A percentile compares a stretch with the other conserved stretches of the same genome.
Evolutionary conservation across 495 filamentous ascomycete species (phyloP).

Genomic region (Aspergillus nidulans): DNA sequence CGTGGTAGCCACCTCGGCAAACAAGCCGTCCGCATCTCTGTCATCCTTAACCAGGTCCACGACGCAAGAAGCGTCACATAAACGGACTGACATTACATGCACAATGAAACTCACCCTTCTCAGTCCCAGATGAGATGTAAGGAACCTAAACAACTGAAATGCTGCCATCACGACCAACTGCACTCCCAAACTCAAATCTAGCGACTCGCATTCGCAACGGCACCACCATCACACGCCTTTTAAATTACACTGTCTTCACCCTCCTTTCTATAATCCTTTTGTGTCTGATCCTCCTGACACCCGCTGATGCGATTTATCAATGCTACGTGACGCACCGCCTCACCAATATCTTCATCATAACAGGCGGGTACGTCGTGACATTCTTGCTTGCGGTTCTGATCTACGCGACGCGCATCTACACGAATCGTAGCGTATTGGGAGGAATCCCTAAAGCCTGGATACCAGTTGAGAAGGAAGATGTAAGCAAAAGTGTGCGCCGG

Average conservation of each 20-base stretch:
- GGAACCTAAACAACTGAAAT: neutral
- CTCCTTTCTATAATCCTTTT: conserved; percentile 69
- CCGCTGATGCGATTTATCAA: conserved; percentile 79
- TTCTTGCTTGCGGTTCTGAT: conserved; percentile 67
- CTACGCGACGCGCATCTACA: conserved; percentile 84
- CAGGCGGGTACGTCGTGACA: conserved; percentile 71
- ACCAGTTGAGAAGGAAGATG: conserved; percentile 69
- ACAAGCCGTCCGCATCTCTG: neutral
- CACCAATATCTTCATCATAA: conserved; percentile 82
- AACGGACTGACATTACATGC: neutral
- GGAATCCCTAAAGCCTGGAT: conserved; percentile 82
- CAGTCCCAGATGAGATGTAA: neutral
- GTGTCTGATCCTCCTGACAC: conserved; percentile 72
- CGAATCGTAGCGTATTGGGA: conserved; percentile 69
- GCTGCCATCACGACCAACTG: neutral
- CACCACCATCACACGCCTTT: conserved; percentile 59
- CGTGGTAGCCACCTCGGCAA: neutral
- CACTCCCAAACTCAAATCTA: neutral
- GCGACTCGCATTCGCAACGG: neutral
- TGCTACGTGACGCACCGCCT: conserved; percentile 57
- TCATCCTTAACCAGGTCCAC: neutral
- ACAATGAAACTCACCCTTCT: neutral
- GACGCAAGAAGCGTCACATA: neutral
- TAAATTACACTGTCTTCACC: conserved; percentile 78
- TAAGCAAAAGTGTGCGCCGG: conserved; percentile 65